Percentiles rank a stretch among this genome's conserved stretches.
Evolutionary conservation across 495 filamentous ascomycete genomes (phyloP).

Genomic region (Parachaetomium inaequale): DNA sequence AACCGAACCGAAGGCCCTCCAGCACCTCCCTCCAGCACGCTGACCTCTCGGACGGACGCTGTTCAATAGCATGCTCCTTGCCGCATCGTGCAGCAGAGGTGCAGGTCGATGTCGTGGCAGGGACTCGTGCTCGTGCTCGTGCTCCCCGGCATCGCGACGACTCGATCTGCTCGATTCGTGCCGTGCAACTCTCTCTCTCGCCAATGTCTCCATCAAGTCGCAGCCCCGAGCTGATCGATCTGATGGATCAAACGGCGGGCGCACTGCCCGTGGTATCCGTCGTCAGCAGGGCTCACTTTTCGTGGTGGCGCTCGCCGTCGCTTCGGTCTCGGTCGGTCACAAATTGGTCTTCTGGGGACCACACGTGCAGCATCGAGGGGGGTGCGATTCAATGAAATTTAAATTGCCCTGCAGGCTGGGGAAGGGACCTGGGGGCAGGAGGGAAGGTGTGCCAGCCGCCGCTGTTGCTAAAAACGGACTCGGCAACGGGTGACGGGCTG

Average conservation of each 20-base stretch:
- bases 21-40: no score
- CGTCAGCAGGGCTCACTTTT: not conserved
- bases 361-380: conserved; percentile 30
- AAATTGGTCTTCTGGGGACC: conserved; percentile 24
- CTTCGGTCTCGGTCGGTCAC: conserved; percentile 27
- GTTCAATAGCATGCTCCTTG: conserved; percentile 16
- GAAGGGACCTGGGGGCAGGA: conserved; percentile 13
- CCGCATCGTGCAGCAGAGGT: conserved; percentile 20
- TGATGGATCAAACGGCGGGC: not conserved
- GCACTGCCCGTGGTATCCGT: not conserved
- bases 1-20: conserved; percentile 12
- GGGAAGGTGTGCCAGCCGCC: not conserved
- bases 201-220: not conserved
- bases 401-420: conserved; percentile 29
- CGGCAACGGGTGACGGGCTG: conserved; percentile 6
- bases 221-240: not conserved
- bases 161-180: not conserved
- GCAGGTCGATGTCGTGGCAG: conserved; percentile 21
- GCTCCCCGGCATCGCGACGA: conserved; percentile 18
- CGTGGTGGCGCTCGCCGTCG: not conserved
- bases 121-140: conserved; percentile 13
- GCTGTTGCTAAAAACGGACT: conserved; percentile 22
- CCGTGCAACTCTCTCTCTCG: no score
- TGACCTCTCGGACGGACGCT: conserved; percentile 5
- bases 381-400: conserved; percentile 32